These are phyloP conservation scores for Beauveria sp. DNA, from an alignment of 2,329 filamentous ascomycete species.

Conservation along the genomic window DNA sequence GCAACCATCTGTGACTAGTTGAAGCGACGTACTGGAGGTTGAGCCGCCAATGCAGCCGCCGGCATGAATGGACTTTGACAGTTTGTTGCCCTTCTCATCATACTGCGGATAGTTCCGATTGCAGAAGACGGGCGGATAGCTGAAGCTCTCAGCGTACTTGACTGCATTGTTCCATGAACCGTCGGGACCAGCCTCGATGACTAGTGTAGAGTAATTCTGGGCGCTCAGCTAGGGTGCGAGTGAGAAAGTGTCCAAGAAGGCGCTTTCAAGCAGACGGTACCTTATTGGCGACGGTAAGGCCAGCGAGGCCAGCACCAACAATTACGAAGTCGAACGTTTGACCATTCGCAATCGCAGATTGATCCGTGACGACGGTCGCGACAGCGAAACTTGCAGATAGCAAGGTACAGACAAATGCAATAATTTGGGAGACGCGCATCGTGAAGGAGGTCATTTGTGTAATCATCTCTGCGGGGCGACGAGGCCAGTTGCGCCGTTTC, in stretches of 20 bases:
- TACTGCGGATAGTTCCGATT: slow-evolving; percentile 18
- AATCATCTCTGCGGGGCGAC: no score
- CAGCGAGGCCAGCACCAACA: slow-evolving; percentile 31
- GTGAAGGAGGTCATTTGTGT: not conserved
- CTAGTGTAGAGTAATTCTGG: slow-evolving; percentile 16
- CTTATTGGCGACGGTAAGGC: slow-evolving; percentile 21
- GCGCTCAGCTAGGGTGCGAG: slow-evolving; percentile 15
- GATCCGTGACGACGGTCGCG: slow-evolving; percentile 17
- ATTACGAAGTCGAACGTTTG: slow-evolving; percentile 25
- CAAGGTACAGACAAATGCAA: not conserved
- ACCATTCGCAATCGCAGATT: slow-evolving; percentile 7
- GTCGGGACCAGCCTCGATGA: slow-evolving; percentile 20
- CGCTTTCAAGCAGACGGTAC: not conserved
- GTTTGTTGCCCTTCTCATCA: slow-evolving; percentile 14
- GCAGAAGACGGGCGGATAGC: slow-evolving; percentile 15
- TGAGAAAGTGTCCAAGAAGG: not conserved
- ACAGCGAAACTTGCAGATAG: not conserved
- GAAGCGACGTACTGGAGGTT: slow-evolving; percentile 17
- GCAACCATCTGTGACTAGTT: not conserved
- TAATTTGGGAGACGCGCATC: not conserved
- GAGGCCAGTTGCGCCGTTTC: no score
- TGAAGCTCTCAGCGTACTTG: slow-evolving; percentile 13
- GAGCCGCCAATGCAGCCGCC: slow-evolving; percentile 20
- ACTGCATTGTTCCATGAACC: slow-evolving; percentile 16
- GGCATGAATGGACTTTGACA: slow-evolving; percentile 14